Conservation (phyloP, 208 protist genomes). For the Endotrypanum monterogeii region DNA sequence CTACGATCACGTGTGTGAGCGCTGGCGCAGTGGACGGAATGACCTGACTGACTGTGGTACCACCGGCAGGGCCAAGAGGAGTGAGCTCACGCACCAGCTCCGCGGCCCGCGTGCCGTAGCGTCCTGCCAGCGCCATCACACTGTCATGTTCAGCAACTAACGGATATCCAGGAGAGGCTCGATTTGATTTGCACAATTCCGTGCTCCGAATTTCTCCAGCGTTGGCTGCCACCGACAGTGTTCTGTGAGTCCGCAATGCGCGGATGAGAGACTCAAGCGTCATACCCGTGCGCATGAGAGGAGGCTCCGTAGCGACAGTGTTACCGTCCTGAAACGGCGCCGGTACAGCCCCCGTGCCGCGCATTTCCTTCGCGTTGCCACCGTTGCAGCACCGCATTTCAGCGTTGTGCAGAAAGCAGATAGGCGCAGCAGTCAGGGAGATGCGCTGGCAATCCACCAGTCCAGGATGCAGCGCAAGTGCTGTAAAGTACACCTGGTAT, state of each 20-base stretch:
- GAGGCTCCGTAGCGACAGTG: background rate
- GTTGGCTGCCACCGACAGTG: conserved; percentile 10
- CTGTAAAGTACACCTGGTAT: conserved; percentile 60
- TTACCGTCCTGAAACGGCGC: background rate
- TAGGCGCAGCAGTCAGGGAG: conserved; percentile 46
- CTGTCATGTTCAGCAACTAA: conserved; percentile 2
- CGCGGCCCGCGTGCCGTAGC: conserved; percentile 17
- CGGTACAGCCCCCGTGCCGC: background rate
- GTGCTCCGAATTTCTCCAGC: background rate
- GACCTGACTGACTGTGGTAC: conserved; percentile 23
- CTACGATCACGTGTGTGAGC: conserved; percentile 21
- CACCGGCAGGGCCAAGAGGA: conserved; percentile 24
- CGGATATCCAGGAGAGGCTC: background rate
- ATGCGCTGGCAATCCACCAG: conserved; percentile 75
- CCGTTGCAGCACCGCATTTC: background rate
- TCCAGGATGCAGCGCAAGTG: conserved; percentile 55
- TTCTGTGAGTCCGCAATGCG: conserved; percentile 9
- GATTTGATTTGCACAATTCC: background rate
- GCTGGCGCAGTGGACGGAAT: conserved; percentile 17
- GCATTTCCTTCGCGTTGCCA: background rate
- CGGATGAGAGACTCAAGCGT: conserved; percentile 21
- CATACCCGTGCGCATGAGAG: conserved; percentile 33
- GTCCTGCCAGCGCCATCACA: conserved; percentile 14
- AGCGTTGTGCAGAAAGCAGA: conserved; percentile 29
- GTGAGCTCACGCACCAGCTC: conserved; percentile 31